Conservation (phyloP, 495 filamentous ascomycete species). For the Tuber calosporum region DNA sequence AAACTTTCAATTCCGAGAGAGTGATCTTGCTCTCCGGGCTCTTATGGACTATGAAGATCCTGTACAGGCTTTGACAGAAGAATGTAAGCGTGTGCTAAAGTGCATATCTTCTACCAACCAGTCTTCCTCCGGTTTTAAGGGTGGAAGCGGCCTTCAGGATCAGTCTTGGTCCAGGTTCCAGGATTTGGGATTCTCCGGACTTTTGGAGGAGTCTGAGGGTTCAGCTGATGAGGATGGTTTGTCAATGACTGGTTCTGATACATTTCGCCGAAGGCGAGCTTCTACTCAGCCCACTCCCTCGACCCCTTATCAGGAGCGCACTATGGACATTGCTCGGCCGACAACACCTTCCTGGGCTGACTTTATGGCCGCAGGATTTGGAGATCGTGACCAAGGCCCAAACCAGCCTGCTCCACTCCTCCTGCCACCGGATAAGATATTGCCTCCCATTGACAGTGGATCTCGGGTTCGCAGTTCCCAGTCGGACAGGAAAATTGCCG, state of each 20-base stretch:
- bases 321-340: conserved; percentile 63
- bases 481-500: conserved; percentile 65
- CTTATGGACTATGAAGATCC: conserved; percentile 88
- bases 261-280: conserved; percentile 35
- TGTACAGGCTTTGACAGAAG: conserved; percentile 77
- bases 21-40: conserved; percentile 70
- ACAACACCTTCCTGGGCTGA: conserved; percentile 98
- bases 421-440: conserved; percentile 81
- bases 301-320: conserved; percentile 30
- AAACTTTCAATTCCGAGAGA: conserved; percentile 88
- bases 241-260: conserved; percentile 32
- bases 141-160: conserved; percentile 64
- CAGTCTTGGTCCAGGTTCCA: conserved; percentile 95
- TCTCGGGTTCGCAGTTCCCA: conserved; percentile 75
- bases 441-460: conserved; percentile 71
- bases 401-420: conserved; percentile 55
- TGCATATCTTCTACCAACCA: conserved; percentile 84
- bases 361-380: conserved; percentile 86
- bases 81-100: conserved; percentile 82
- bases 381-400: conserved; percentile 46
- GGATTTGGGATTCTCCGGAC: conserved; percentile 80
- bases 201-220: conserved; percentile 63
- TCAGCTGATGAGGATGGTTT: conserved; percentile 48
- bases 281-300: conserved; percentile 36
- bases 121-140: conserved; percentile 61